Conservation (phyloP, 345 rosid species). For the Eucalyptus sp. region DNA sequence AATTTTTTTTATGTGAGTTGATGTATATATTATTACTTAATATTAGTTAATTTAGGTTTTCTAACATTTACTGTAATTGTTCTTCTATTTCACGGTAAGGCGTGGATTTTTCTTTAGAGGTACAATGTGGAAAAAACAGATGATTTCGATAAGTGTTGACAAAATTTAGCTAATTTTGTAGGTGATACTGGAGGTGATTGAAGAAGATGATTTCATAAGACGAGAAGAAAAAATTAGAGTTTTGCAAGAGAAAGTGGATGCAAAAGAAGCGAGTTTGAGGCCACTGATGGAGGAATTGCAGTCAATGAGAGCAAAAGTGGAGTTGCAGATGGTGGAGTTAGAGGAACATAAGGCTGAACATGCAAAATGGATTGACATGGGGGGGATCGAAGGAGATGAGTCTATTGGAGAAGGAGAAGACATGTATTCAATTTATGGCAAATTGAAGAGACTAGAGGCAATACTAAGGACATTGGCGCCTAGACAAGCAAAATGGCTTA, state of each 20-base stretch:
- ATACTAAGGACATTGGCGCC: too few relatives aligned
- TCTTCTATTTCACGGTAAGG: background rate
- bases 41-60: background rate
- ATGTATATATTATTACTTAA: background rate
- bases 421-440: fast-evolving
- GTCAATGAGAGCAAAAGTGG: too few relatives aligned
- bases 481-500: too few relatives aligned
- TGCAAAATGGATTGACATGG: background rate
- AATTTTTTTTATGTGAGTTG: background rate
- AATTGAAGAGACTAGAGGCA: fast-evolving
- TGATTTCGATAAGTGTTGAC: fast-evolving
- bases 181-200: background rate
- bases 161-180: background rate
- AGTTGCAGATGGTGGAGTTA: fast-evolving
- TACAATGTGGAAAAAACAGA: fast-evolving
- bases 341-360: background rate
- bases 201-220: background rate
- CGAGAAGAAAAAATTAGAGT: too few relatives aligned
- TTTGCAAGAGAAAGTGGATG: too few relatives aligned
- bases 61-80: background rate
- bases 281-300: background rate
- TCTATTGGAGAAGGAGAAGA: background rate
- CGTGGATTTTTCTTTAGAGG: background rate
- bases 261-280: background rate
- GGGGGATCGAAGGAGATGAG: background rate